Evolutionary conservation across 169 alveolate species (phyloP).

Genomic region (Cardiosporidium cionae): DNA sequence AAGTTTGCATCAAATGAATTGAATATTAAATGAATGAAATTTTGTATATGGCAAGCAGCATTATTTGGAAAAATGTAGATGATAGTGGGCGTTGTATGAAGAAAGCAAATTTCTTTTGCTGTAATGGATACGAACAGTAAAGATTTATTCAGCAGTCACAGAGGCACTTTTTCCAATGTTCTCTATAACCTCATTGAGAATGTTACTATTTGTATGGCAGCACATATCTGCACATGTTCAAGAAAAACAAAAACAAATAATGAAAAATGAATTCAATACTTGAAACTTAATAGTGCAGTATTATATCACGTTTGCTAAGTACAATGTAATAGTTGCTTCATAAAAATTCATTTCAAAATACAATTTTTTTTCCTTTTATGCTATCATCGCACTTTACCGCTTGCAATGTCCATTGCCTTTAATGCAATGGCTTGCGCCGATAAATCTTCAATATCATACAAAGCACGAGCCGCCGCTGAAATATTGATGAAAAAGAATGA

Average conservation of each 20-base stretch:
- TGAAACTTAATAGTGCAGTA: not conserved
- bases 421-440: constrained; percentile 59
- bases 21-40: too few relatives aligned
- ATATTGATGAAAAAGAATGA: not conserved
- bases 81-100: too few relatives aligned
- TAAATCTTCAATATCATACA: constrained; percentile 48
- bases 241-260: not conserved
- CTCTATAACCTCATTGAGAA: not conserved
- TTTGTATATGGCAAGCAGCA: too few relatives aligned
- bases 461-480: constrained; percentile 65
- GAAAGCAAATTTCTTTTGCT: too few relatives aligned
- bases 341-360: not conserved
- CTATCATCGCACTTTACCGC: constrained; percentile 62
- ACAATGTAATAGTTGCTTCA: not conserved
- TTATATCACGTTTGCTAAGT: not conserved
- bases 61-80: too few relatives aligned
- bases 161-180: too few relatives aligned
- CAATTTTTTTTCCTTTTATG: constrained; percentile 27
- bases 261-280: not conserved
- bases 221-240: not conserved
- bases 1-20: too few relatives aligned
- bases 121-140: too few relatives aligned
- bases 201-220: constrained; percentile 5
- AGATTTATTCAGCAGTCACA: too few relatives aligned
- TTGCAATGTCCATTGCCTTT: too few relatives aligned